phyloP scores from a whole-genome alignment of 2,329 filamentous ascomycete genomes.

The Venturia asperata region DNA sequence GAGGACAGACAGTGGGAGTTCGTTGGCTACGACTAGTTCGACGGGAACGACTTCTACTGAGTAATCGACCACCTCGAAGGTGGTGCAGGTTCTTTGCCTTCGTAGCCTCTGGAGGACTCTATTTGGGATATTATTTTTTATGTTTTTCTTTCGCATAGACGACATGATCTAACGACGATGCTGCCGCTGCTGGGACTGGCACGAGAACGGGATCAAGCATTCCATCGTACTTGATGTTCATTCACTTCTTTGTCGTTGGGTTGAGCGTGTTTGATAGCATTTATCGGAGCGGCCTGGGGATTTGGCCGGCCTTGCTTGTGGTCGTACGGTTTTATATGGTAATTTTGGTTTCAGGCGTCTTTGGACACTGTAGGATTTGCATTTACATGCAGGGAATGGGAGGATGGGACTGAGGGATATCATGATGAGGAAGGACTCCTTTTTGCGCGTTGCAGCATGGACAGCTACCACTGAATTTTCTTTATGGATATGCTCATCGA shows the following conservation, averaged over 20 bases:
- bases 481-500: not conserved
- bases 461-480: not conserved
- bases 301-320: not conserved
- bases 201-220: not conserved
- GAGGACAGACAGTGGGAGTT: conserved; percentile 49
- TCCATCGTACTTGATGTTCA: not conserved
- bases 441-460: conserved; percentile 1
- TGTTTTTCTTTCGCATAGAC: not conserved
- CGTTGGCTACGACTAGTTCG: not conserved
- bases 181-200: not conserved
- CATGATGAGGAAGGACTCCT: not conserved
- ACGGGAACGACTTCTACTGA: not conserved
- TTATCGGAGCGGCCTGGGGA: not conserved
- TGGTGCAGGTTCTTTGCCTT: not conserved
- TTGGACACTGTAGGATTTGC: not conserved
- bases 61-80: not conserved
- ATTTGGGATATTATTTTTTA: not conserved
- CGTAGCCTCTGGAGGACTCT: conserved; percentile 10
- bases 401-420: not conserved
- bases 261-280: conserved; percentile 9
- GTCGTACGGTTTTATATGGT: not conserved
- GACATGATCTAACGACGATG: conserved; percentile 6
- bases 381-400: not conserved
- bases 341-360: not conserved
- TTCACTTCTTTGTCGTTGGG: not conserved